A percentile compares a stretch with the other conserved stretches of the same genome.
Evolutionary conservation across 352 stramenopile genomes (phyloP).

Genomic region (Phytopythium chamaehyphon): DNA sequence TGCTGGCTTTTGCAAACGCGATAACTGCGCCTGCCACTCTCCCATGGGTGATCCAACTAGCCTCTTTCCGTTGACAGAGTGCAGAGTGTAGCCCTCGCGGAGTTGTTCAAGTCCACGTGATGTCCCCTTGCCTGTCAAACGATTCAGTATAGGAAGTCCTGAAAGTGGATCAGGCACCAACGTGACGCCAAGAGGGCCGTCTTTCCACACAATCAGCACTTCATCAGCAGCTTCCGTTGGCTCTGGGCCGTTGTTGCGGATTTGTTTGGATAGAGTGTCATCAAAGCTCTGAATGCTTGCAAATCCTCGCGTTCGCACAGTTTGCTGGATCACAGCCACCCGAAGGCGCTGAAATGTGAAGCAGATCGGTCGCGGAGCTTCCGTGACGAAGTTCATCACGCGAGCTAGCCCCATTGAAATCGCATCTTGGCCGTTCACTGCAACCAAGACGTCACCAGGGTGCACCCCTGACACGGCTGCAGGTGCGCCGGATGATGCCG

Average conservation of each 20-base stretch:
- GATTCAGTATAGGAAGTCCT: constrained; percentile 46
- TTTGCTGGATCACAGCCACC: not conserved
- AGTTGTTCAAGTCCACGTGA: constrained; percentile 34
- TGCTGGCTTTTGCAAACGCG: constrained; percentile 36
- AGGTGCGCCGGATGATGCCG: constrained; percentile 6
- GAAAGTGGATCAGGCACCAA: constrained; percentile 48
- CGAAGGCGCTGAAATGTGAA: constrained; percentile 51
- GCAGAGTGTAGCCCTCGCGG: constrained; percentile 38
- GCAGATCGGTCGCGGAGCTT: constrained; percentile 27
- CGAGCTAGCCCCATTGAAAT: constrained; percentile 32
- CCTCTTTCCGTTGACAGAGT: constrained; percentile 43
- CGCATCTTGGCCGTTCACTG: constrained; percentile 50
- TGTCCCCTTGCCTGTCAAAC: constrained; percentile 61
- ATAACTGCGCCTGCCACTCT: constrained; percentile 29
- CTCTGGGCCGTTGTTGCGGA: too few species aligned
- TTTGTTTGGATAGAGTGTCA: too few species aligned
- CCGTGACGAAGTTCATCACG: constrained; percentile 31
- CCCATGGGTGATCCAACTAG: constrained; percentile 23
- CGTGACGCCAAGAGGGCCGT: constrained; percentile 44
- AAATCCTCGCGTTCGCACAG: too few species aligned
- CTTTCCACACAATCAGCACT: constrained; percentile 48
- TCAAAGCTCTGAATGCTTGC: too few species aligned
- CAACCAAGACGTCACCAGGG: constrained; percentile 48
- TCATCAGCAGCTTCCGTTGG: constrained; percentile 4
- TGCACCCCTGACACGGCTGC: constrained; percentile 10